These are phyloP conservation scores for Styphnolobium japonicum DNA, from an alignment of 306 rosid species.

Conservation along the genomic window DNA sequence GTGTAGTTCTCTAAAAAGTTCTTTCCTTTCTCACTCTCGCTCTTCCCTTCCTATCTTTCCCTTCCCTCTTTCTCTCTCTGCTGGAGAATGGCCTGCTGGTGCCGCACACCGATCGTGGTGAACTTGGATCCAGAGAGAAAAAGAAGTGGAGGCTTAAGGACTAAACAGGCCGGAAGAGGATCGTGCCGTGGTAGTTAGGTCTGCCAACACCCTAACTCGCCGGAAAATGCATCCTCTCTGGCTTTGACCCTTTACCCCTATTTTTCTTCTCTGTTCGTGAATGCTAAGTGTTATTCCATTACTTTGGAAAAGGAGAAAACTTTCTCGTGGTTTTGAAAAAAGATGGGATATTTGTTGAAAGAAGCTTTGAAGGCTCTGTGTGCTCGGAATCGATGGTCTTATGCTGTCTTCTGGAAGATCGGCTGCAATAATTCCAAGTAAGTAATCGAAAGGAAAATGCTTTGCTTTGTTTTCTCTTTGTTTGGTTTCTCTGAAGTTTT, in stretches of 20 bases:
- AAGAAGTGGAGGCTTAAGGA: conserved; percentile 87
- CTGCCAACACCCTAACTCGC: not conserved
- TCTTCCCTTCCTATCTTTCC: not conserved
- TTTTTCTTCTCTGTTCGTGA: conserved; percentile 34
- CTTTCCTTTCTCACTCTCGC: not conserved
- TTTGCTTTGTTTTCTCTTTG: not conserved
- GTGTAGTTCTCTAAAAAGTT: conserved; percentile 50
- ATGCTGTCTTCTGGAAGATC: conserved; percentile 99
- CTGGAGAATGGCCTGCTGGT: conserved; percentile 73
- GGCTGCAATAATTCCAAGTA: conserved; percentile 87
- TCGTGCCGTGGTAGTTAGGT: conserved; percentile 99
- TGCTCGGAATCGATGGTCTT: conserved; percentile 76
- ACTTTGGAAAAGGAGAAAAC: conserved; percentile 12
- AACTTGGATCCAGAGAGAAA: conserved; percentile 90
- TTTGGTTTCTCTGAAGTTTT: conserved; percentile 23
- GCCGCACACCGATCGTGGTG: conserved; percentile 45
- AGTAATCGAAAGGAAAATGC: conserved; percentile 24
- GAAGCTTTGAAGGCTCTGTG: conserved; percentile 74
- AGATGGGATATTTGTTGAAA: conserved; percentile 81
- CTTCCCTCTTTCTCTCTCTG: not conserved
- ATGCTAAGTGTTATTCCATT: conserved; percentile 38
- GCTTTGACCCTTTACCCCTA: conserved; percentile 17
- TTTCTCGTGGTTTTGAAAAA: conserved; percentile 18
- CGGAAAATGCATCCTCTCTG: conserved; percentile 47
- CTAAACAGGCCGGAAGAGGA: conserved; percentile 99